A percentile compares a stretch with the other conserved stretches of the same genome.
Conservation (phyloP, 768 basidiomycete species). For the Leucosporidium creatinivorum region DNA sequence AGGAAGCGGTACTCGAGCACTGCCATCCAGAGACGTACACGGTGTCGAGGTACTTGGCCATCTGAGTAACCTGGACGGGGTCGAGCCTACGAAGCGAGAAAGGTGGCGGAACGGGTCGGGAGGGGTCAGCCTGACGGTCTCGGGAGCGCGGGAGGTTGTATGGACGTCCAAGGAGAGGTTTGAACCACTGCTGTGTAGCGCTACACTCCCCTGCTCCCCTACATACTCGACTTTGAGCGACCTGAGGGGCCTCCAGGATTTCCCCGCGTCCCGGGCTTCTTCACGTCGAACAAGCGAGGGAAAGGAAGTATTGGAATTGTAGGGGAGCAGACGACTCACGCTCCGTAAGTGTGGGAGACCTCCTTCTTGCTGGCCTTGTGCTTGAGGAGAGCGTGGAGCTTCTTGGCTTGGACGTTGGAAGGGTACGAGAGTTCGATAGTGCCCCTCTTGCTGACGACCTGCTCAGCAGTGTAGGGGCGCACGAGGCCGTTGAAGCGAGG, state of each 20-base stretch:
- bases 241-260: no score
- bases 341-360: constrained; percentile 93
- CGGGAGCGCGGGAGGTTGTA: background rate
- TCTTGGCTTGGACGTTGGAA: constrained; percentile 75
- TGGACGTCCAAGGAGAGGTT: background rate
- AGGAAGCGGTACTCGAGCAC: constrained; percentile 85
- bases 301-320: background rate
- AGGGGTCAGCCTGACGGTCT: background rate
- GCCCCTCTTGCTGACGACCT: constrained; percentile 90
- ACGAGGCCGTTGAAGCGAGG: constrained; percentile 79
- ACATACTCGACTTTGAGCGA: background rate
- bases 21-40: constrained; percentile 90
- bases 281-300: background rate
- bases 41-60: constrained; percentile 94
- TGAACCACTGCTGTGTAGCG: background rate
- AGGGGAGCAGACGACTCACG: constrained; percentile 55
- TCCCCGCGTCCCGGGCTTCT: no score
- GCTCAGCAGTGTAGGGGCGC: constrained; percentile 84
- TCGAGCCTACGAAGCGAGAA: constrained; percentile 62
- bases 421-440: constrained; percentile 79
- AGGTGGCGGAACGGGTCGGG: constrained; percentile 6
- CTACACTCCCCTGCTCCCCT: background rate
- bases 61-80: constrained; percentile 95
- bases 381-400: constrained; percentile 67
- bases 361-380: constrained; percentile 69